Evolutionary conservation across 345 rosid genomes (phyloP), one percentile per base, ranked within the genome.

Genomic region (Eucalyptus melliodora): DNA sequence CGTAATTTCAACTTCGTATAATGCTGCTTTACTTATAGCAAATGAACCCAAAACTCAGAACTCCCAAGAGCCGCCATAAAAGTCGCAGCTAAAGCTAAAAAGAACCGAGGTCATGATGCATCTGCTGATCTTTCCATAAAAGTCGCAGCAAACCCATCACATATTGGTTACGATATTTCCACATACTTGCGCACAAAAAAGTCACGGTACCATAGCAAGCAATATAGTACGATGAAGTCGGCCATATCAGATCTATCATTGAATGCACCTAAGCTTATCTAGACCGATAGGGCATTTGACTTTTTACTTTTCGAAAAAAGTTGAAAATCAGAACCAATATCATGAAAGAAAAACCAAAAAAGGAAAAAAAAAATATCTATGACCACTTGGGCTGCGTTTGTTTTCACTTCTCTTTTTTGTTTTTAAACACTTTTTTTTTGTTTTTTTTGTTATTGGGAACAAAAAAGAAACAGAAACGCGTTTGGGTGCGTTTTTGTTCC

Each of bases 361-460:
- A 37, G 2, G 16, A 11, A 37, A 72, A 5, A 5, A 34, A 40
- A 69, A 37, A 77, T 37, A 11, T 21, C 27, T 5, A 6, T 77
- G 85, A 40, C 16, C 16, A 3, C 24, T 77, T 47, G 49, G 1
- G 11, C 1, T 45, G 11, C 49, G 49, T 45, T 45, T 45, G 47
- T 45, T 45, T 45, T 44, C 45, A 44, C 45, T 44, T 44, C 45
- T 44, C 45, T 44, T 44, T 44, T 44, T 2, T 44, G 1, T 44
- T 44, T 44, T 44, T 44, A 44, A 8, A 44, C 10, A 44, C 1
- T 44, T 44, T 44, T 44, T 44, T 44, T 44, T 7, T 44, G 2
- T 44, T 44, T 44, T 44, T 44, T 44, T 44, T 6, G 1, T 42
- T 2, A 2, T 2, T 8, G 2, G 8, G 3, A 44, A 44, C 2